Evolutionary conservation across 192 early-diverging fungal genomes (phyloP), one percentile per base, ranked within the genome.

Genomic region (Phycomyces blakesleeanus): DNA sequence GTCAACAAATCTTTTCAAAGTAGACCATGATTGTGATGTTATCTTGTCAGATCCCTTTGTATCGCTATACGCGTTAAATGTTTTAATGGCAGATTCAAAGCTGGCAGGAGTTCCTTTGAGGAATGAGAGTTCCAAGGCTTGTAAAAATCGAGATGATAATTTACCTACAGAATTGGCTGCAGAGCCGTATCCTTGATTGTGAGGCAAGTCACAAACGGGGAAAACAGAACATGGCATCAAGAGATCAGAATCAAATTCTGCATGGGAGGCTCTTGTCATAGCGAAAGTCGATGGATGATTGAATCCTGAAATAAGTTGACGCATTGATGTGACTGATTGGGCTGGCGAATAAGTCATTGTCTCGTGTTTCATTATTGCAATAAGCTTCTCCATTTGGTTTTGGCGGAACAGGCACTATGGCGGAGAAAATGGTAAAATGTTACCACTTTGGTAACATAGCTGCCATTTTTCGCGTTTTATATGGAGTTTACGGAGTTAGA

Each of bases 151-250:
- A 44, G 39, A 42, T 22, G 57, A 22, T 40, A 42, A 5, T 44
- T 59, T 59, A 11, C 37, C 40, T 4, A 44, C 39, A 3, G 57
- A 59, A 42, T 59, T 59, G 41, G 37, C 57, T 12, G 14, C 40
- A 44, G 37, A 21, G n/a, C 57, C 57, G 40, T 59, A 44, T 42
- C 57, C 41, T 59, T 59, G 57, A 37, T 59, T 59, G 37, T 42
- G 39, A 59, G 57, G 57, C 20, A 59, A 40, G 3, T 59, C 57
- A 59, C 39, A 42, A 42, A 59, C 57, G 3, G 57, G 38, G 40
- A 59, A 59, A 37, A 44, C 18, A 21, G 57, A 41, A 12, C 37
- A 22, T 24, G 57, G 57, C 39, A 24, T 40, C 16, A 59, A 44
- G 12, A 59, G 40, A 44, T 59, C 57, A 47, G 21, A 41, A 37